Conservation (phyloP, 1,139 yeast species). For the Wickerhamomyces sp. region DNA sequence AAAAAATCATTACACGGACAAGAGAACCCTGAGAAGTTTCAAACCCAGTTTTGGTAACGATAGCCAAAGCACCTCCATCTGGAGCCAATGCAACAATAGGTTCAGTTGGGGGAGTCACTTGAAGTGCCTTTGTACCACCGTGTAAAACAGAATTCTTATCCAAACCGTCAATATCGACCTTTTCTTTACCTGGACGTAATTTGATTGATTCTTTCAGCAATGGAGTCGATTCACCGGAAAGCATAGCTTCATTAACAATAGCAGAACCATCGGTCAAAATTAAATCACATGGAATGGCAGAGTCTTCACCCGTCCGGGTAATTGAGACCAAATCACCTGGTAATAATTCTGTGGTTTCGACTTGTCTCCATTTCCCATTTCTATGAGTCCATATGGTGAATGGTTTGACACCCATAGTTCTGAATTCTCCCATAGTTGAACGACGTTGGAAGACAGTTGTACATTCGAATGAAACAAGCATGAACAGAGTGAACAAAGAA, state of each 20-base stretch:
- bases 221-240: conserved; percentile 97
- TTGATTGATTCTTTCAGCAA: conserved; percentile 85
- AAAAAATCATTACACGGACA: conserved; percentile 96
- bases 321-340: conserved; percentile 94
- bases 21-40: conserved; percentile 97
- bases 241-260: conserved; percentile 96
- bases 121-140: conserved; percentile 96
- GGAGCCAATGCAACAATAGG: conserved; percentile 60
- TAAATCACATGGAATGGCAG: conserved; percentile 95
- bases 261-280: conserved; percentile 82
- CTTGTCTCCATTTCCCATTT: conserved; percentile 60
- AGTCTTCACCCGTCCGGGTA: conserved; percentile 82
- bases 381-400: conserved; percentile 72
- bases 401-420: conserved; percentile 97
- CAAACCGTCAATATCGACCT: conserved; percentile 67
- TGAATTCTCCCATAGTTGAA: conserved; percentile 88
- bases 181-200: conserved; percentile 71
- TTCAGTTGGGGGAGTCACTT: conserved; percentile 67
- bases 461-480: conserved; percentile 90
- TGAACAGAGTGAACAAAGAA: conserved; percentile 84
- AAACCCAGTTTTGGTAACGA: conserved; percentile 90
- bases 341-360: conserved; percentile 69
- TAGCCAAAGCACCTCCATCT: conserved; percentile 87
- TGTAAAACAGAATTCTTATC: conserved; percentile 88
- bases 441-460: conserved; percentile 96